Evolutionary conservation across 441 rosid genomes (phyloP), one percentile per base, ranked within the genome.

Genomic region (Viola pubescens): DNA sequence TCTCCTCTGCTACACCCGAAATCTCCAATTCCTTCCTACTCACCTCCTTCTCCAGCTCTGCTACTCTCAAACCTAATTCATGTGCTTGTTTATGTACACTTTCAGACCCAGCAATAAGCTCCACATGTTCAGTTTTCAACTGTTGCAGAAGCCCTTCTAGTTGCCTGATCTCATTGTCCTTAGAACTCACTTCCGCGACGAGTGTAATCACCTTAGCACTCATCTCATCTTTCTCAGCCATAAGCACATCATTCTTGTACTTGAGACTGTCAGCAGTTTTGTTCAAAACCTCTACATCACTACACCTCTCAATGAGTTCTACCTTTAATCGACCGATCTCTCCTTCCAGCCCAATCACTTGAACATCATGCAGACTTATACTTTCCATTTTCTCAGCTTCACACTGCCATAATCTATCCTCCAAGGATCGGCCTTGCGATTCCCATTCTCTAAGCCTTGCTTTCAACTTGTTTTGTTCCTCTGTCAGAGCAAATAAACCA

Each of bases 1-100:
- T 87, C 78, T 80, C 84, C 70, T 92, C 97, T 9, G 88, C 87
- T 37, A 74, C 79, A 38, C 73, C 83, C 54, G 64, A 58, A 48
- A 92, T 70, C 70, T 61, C 70, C 41, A 26, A 57, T 38, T 70
- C 80, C 69, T 79, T 91, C 61, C 73, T 10, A 44, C 79, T 81
- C 65, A 75, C 82, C 71, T 83, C 86, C 39, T 69, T 69, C 77
- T 81, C 88, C 52, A 87, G 75, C 52, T 75, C 84, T 60, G 43
- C 62, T 39, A 74, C 77, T 71, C 66, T 76, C 60, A 1, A 41
- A 68, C 69, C 85, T 37, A 85, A 61, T 45, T 86, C 84, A 49
- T 72, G 77, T 7, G 47, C 76, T 13, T 59, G 66, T 70, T 67
- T 76, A 67, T 54, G 60, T 26, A 53, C 68, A 7, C 7, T 55